phyloP scores from a whole-genome alignment of 495 filamentous ascomycete species.

The Daldinia caldariorum region DNA sequence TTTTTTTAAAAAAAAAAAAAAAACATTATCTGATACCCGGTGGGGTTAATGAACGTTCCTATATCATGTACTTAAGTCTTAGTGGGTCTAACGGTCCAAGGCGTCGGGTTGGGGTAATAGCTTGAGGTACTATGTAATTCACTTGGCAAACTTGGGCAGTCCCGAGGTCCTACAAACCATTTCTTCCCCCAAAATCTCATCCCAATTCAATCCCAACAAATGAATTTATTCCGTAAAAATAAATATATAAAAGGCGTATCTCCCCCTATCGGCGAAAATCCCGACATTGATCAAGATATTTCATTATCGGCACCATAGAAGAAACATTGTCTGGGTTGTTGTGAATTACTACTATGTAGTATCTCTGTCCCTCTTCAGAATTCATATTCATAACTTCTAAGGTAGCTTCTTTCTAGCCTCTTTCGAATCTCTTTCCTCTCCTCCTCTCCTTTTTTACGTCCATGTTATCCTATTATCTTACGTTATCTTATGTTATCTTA shows the following conservation, averaged over 20 bases:
- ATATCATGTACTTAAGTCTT: not conserved
- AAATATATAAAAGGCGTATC: not conserved
- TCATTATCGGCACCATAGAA: not conserved
- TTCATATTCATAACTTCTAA: not conserved
- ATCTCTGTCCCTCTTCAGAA: not conserved
- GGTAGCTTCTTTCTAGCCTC: not conserved
- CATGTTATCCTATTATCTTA: not conserved
- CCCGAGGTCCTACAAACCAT: not conserved
- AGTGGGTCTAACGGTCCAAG: constrained; percentile 14
- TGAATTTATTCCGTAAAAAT: constrained; percentile 8
- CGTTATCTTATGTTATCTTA: too few species aligned
- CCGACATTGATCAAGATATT: not conserved
- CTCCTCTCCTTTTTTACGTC: too few species aligned
- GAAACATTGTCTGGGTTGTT: too few species aligned
- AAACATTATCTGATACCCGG: too few species aligned
- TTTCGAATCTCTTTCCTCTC: not conserved
- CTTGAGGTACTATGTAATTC: not conserved
- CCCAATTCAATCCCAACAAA: constrained; percentile 29
- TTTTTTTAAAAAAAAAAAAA: too few species aligned
- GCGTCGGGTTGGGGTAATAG: constrained; percentile 20
- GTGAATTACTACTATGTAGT: too few species aligned
- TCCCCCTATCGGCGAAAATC: not conserved
- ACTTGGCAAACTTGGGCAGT: not conserved
- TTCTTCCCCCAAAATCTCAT: constrained; percentile 14
- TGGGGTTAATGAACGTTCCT: too few species aligned